Evolutionary conservation across 2,329 filamentous ascomycete species (phyloP).

Genomic region (Aspergillus thermomutatus): DNA sequence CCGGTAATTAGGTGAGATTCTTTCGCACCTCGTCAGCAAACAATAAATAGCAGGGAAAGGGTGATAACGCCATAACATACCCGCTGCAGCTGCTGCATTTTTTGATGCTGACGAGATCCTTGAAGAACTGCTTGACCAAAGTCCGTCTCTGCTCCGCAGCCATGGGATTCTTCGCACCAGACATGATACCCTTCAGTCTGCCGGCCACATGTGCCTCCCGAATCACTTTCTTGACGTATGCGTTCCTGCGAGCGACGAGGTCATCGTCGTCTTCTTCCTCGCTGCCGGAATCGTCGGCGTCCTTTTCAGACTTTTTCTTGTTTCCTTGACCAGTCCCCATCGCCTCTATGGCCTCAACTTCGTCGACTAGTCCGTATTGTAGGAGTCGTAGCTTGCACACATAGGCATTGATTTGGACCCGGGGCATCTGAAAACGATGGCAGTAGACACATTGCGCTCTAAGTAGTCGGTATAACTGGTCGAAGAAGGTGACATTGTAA

Average conservation of each 20-base stretch:
- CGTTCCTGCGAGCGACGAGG: conserved; percentile 55
- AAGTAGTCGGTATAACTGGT: conserved; percentile 80
- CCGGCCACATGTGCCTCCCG: conserved; percentile 53
- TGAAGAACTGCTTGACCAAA: conserved; percentile 78
- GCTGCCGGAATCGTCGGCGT: conserved; percentile 61
- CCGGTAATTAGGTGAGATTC: conserved; percentile 76
- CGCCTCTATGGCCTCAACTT: conserved; percentile 59
- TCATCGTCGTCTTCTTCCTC: conserved; percentile 54
- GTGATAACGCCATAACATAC: conserved; percentile 29
- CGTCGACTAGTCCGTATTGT: conserved; percentile 74
- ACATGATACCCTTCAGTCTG: conserved; percentile 40
- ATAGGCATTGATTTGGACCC: conserved; percentile 72
- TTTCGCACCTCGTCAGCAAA: conserved; percentile 33
- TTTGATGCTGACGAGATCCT: conserved; percentile 65
- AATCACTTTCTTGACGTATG: conserved; percentile 72
- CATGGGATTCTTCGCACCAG: conserved; percentile 73
- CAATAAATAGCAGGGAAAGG: conserved; percentile 1
- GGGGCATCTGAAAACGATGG: conserved; percentile 76
- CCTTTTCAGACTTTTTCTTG: conserved; percentile 41
- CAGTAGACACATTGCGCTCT: conserved; percentile 90
- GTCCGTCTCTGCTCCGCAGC: conserved; percentile 71
- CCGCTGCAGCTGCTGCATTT: conserved; percentile 65
- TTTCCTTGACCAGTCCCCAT: conserved; percentile 44
- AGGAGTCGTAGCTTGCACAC: conserved; percentile 81
- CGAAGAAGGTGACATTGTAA: conserved; percentile 96